Evolutionary conservation across 768 basidiomycete genomes (phyloP).

Genomic region (Boletus reticulatus): DNA sequence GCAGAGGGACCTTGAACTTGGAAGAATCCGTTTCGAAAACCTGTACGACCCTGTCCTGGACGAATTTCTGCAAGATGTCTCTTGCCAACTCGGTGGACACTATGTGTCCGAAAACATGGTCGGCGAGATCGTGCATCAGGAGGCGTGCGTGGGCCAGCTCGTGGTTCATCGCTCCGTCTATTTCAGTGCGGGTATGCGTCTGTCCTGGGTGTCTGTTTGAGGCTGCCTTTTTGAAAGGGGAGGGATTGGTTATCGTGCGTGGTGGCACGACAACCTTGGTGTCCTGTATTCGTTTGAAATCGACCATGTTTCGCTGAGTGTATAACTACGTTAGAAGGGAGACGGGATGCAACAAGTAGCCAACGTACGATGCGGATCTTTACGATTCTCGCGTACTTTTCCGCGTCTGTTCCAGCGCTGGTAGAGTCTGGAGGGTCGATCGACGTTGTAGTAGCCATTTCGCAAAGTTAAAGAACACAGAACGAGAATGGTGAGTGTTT

Average conservation of each 20-base stretch:
- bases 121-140: slow-evolving; percentile 11
- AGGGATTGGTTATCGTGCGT: not conserved
- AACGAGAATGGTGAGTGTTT: not conserved
- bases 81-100: not conserved
- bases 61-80: not conserved
- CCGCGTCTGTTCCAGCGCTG: not conserved
- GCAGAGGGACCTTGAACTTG: not conserved
- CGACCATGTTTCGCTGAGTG: not conserved
- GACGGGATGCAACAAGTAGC: not conserved
- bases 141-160: slow-evolving; percentile 9
- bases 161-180: slow-evolving; percentile 1
- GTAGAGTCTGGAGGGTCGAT: not conserved
- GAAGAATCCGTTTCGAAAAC: not conserved
- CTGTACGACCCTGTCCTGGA: not conserved
- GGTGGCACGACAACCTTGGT: not conserved
- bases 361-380: not conserved
- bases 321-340: not conserved
- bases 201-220: slow-evolving; percentile 4
- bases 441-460: not conserved
- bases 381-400: not conserved
- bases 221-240: not conserved
- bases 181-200: not conserved
- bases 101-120: slow-evolving; percentile 3
- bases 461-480: not conserved
- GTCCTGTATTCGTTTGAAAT: not conserved